Conservation (phyloP, 1,284 basidiomycete genomes). For the Gymnopus androsaceus region DNA sequence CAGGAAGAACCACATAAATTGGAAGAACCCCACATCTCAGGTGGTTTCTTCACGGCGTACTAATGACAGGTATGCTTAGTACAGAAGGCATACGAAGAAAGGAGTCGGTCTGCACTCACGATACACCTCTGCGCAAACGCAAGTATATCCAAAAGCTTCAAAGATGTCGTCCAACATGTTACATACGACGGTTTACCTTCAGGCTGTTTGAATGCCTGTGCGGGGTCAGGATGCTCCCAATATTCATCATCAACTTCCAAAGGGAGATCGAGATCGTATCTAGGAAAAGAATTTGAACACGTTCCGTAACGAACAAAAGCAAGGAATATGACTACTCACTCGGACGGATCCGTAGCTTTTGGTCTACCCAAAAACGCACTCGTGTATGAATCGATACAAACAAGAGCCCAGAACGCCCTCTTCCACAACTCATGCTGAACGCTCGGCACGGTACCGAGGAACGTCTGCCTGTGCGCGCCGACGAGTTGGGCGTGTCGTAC, state of each 20-base stretch:
- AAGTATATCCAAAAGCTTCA: slow-evolving; percentile 17
- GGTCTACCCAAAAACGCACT: slow-evolving; percentile 11
- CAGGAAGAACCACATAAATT: background rate
- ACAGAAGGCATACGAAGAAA: background rate
- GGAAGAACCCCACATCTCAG: background rate
- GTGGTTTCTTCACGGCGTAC: slow-evolving; percentile 8
- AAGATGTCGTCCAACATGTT: background rate
- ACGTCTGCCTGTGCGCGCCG: slow-evolving; percentile 27
- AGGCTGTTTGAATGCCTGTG: slow-evolving; percentile 18
- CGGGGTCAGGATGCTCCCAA: slow-evolving; percentile 17
- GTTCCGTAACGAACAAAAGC: background rate
- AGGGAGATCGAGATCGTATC: slow-evolving; percentile 15
- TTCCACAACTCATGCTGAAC: slow-evolving; percentile 11
- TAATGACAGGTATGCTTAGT: background rate
- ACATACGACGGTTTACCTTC: slow-evolving; percentile 8
- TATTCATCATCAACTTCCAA: slow-evolving; percentile 19
- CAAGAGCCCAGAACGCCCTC: slow-evolving; percentile 12
- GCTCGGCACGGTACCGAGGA: background rate
- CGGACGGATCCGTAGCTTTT: slow-evolving; percentile 7
- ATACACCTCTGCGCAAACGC: slow-evolving; percentile 9
- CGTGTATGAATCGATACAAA: slow-evolving; percentile 6
- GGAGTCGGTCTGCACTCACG: background rate
- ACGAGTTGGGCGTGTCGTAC: slow-evolving; percentile 44
- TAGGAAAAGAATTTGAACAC: background rate
- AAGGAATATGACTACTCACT: slow-evolving; percentile 4